Evolutionary conservation across 78 protist species (phyloP), one percentile per base, ranked within the genome.

Genomic region (Isochrysis galbana): DNA sequence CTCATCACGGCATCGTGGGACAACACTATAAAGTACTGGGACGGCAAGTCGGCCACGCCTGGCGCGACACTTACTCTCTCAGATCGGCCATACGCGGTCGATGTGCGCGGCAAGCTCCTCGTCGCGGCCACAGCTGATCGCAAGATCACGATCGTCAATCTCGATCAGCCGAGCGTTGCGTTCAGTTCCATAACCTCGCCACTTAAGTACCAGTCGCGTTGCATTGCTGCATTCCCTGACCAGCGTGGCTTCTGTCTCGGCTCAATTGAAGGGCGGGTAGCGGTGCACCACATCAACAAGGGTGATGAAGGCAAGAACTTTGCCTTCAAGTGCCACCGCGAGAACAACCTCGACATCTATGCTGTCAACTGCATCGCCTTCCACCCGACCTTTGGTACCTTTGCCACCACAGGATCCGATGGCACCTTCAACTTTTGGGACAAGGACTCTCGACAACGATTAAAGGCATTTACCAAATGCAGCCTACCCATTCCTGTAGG

Each of bases 271-370:
- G 99, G 99, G 46, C 93, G 99, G 44, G 97, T 95, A 29, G 97
- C 97, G 39, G 90, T 98, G 48, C 97, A 96, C 69, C 95, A 91
- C 86, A 42, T 97, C 72, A 42, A 86, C 11, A 95, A 96, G 36
- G 51, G 17, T 7, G 14, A 42, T 51, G 25, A 17, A 22, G 17
- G 4, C 36, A 90, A 47, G 69, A 86, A 92, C 92, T 97, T 98
- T 70, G 95, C 98, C 61, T 98, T 98, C 95, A 97, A 96, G 90
- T 98, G 99, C 96, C 99, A 98, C 95, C 89, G 98, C 47, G 97
- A 93, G 46, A 89, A 92, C 90, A 90, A 92, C 84, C 54, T 67
- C 34, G 77, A 91, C 54, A 91, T 97, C 55, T 96, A 94, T 51
- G 78, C 96, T 7, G 97, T 98, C 41, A 97, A 97, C 89, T 47